Evolutionary conservation across 176 grass and related monocot species (phyloP).

Genomic region (Oryza longistaminata): DNA sequence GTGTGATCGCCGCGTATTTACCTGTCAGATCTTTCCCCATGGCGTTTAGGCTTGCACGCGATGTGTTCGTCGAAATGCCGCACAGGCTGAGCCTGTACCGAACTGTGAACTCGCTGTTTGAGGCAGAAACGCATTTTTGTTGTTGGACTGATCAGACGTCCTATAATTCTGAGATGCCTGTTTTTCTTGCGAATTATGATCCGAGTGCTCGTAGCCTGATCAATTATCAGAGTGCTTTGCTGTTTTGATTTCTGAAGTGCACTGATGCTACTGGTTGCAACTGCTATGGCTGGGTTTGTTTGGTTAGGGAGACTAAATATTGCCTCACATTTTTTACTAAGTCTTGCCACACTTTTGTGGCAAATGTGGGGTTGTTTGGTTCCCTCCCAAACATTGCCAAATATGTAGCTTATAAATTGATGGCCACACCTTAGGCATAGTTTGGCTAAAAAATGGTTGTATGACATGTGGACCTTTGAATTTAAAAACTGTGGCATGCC

Average conservation of each 20-base stretch:
- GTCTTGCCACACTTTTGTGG: too few species aligned
- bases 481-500: too few species aligned
- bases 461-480: too few species aligned
- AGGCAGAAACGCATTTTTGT: not conserved
- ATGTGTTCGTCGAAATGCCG: slow-evolving; percentile 50
- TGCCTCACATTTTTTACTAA: too few species aligned
- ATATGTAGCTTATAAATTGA: too few species aligned
- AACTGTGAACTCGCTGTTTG: not conserved
- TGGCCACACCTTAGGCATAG: too few species aligned
- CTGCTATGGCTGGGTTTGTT: not conserved
- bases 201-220: not conserved
- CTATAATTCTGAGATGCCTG: not conserved
- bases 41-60: not conserved
- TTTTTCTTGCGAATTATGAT: not conserved
- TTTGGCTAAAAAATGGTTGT: too few species aligned
- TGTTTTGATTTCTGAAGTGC: not conserved
- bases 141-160: not conserved
- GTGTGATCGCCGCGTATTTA: not conserved
- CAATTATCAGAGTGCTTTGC: not conserved
- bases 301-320: too few species aligned
- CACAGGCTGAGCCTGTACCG: not conserved
- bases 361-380: too few species aligned
- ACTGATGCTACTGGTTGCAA: not conserved
- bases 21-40: not conserved
- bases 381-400: too few species aligned